phyloP scores from a whole-genome alignment of 202 grass and related monocot genomes.

The Brachypodium distachyon region DNA sequence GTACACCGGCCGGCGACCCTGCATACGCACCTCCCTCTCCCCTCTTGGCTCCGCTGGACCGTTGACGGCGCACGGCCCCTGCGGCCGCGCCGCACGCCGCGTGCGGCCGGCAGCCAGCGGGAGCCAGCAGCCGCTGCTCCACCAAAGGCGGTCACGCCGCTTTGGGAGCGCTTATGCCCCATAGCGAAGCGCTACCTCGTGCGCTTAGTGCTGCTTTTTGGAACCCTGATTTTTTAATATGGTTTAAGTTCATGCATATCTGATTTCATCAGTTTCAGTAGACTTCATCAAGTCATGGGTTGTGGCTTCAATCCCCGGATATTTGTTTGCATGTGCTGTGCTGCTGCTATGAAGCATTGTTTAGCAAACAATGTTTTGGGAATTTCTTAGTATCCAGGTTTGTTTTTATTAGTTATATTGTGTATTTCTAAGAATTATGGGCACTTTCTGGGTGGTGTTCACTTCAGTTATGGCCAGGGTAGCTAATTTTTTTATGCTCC shows the following conservation, averaged over 20 bases:
- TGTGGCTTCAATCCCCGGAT: constrained; percentile 66
- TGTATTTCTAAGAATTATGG: not conserved
- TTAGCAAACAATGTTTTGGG: constrained; percentile 82
- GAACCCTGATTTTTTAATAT: too few relatives aligned
- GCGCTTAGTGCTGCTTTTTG: too few relatives aligned
- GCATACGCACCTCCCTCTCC: too few relatives aligned
- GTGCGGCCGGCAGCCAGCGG: too few relatives aligned
- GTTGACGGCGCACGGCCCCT: too few relatives aligned
- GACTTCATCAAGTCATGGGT: constrained; percentile 73
- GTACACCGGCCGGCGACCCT: too few relatives aligned
- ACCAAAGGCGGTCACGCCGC: too few relatives aligned
- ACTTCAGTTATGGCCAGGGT: constrained; percentile 72
- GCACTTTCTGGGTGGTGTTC: constrained; percentile 68
- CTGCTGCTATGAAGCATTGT: constrained; percentile 79
- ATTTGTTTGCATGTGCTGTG: constrained; percentile 80
- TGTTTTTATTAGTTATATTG: not conserved
- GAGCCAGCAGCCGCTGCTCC: too few relatives aligned
- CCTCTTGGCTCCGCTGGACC: too few relatives aligned
- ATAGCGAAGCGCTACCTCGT: too few relatives aligned
- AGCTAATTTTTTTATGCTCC: constrained; percentile 89
- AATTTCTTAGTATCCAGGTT: constrained; percentile 87
- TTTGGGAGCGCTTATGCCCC: too few relatives aligned
- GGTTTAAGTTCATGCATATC: constrained; percentile 3
- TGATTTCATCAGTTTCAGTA: constrained; percentile 53
- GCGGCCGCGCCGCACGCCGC: too few relatives aligned